These are phyloP conservation scores for Porogramme epimiltina DNA, from an alignment of 1,284 basidiomycete genomes.

Conservation along the genomic window DNA sequence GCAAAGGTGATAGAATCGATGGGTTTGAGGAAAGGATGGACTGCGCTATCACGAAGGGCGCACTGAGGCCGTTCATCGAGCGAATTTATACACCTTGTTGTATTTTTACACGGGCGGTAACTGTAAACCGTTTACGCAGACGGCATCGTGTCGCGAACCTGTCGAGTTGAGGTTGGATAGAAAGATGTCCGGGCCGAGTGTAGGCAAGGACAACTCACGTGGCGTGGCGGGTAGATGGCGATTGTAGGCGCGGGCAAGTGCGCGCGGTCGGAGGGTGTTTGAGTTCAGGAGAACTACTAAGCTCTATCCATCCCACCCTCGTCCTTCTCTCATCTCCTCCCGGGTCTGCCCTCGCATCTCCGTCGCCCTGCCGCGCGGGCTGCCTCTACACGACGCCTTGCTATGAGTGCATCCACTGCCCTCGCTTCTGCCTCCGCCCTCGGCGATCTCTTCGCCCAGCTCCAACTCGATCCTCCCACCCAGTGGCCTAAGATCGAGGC, in stretches of 20 bases:
- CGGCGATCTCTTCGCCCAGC: slow-evolving; percentile 33
- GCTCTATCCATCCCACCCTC: slow-evolving; percentile 5
- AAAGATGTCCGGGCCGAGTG: neutral
- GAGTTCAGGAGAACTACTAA: slow-evolving; percentile 7
- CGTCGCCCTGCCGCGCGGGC: slow-evolving; percentile 1
- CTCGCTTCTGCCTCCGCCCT: slow-evolving; percentile 34
- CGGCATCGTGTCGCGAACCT: too few relatives aligned
- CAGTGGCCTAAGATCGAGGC: slow-evolving; percentile 56
- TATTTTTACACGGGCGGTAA: slow-evolving; percentile 3
- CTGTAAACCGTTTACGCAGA: too few relatives aligned
- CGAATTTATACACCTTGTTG: neutral
- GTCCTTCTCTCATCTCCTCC: slow-evolving; percentile 7
- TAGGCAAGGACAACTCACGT: too few relatives aligned
- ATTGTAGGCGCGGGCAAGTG: too few relatives aligned
- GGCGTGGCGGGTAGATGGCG: too few relatives aligned
- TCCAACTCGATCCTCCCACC: slow-evolving; percentile 31
- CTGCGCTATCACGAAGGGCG: slow-evolving; percentile 47
- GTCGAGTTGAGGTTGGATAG: too few relatives aligned
- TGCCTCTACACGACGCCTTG: slow-evolving; percentile 1
- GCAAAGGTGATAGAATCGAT: slow-evolving; percentile 67
- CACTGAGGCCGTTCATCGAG: neutral
- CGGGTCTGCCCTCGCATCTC: slow-evolving; percentile 4
- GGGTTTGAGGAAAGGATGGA: slow-evolving; percentile 74
- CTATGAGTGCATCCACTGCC: slow-evolving; percentile 26
- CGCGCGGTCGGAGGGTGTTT: neutral